Base-by-base conservation (phyloP, 768 basidiomycete species). In the Amanita rimosa region DNA sequence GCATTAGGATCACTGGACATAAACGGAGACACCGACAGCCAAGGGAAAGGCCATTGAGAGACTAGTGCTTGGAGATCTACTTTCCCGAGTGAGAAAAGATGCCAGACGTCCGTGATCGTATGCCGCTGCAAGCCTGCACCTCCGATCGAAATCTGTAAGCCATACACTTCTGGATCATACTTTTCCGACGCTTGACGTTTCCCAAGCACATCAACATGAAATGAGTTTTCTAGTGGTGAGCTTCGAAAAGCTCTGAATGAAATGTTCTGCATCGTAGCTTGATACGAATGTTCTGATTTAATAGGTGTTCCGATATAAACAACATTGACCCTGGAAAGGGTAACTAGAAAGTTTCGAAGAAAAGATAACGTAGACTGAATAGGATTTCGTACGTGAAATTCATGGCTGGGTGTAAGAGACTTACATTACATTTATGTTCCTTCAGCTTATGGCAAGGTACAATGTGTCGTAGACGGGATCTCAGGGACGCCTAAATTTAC, bases 31-130 rank as follows among this genome's bases (percentile, higher is more conserved):
- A 70, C 61, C 27, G 62, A 62, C 26, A 82, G 61, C 67, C 74
- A 74, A n/a, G 73, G 74, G 36, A 71, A 60, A 7, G 81, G 79
- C 83, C 82, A 87, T 59, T 80, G 78, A 2, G 72, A 72, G 17
- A 70, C 61, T 19, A 83, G 61, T 1, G 66, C 58, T 42, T 71
- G 62, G 21, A 75, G 52, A 29, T 66, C 54, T 13, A 73, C 47
- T 4, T 64, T 59, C 19, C 71, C 70, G 13, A 81, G 51, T 13
- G 64, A 67, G 31, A 74, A 54, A 11, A 83, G 55, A n/a, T 67
- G 69, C 52, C 70, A 58, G 43, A 60, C 58, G 53, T 65, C 61
- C 22, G 60, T 57, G 14, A 54, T 52, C 14, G 62, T 65, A 36
- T 59, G 66, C 42, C 80, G 64, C 47, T 78, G 73, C 21, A 85